phyloP scores from a whole-genome alignment of 169 alveolate species.

The Cryptosporidium felis region DNA sequence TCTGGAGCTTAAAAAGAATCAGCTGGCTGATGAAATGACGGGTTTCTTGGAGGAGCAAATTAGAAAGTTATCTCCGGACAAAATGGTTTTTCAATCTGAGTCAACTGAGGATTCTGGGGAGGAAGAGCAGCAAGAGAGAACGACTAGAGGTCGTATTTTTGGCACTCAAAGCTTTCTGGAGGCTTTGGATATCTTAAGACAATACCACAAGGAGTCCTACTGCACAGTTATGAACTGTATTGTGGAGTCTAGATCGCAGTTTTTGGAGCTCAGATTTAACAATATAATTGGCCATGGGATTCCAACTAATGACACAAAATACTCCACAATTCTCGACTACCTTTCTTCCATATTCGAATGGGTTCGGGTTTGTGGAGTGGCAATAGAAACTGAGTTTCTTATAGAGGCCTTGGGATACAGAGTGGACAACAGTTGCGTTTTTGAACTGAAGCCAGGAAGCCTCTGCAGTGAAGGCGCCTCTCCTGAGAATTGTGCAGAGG shows the following conservation, averaged over 20 bases:
- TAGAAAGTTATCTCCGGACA: background rate
- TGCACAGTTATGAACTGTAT: background rate
- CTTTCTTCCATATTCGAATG: constrained; percentile 46
- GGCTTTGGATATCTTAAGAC: background rate
- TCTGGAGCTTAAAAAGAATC: constrained; percentile 48
- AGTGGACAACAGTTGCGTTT: constrained; percentile 3
- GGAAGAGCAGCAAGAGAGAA: background rate
- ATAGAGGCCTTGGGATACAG: background rate
- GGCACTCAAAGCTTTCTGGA: constrained; percentile 27
- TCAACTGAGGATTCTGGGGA: background rate
- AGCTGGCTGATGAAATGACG: constrained; percentile 25
- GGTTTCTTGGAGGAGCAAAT: background rate
- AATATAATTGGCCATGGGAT: constrained; percentile 39
- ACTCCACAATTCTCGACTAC: constrained; percentile 28
- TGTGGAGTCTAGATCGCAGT: constrained; percentile 29
- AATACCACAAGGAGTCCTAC: constrained; percentile 27
- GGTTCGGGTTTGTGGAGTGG: constrained; percentile 54
- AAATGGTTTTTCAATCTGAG: background rate
- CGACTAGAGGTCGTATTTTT: background rate
- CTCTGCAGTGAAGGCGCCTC: background rate
- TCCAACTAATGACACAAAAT: background rate
- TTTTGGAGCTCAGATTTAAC: constrained; percentile 56
- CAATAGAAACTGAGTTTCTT: constrained; percentile 36
- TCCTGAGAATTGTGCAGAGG: background rate
- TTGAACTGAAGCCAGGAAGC: background rate